These are phyloP conservation scores for Schwanniomyces pseudopolymorphus DNA, from an alignment of 805 yeast genomes.

Conservation along the genomic window DNA sequence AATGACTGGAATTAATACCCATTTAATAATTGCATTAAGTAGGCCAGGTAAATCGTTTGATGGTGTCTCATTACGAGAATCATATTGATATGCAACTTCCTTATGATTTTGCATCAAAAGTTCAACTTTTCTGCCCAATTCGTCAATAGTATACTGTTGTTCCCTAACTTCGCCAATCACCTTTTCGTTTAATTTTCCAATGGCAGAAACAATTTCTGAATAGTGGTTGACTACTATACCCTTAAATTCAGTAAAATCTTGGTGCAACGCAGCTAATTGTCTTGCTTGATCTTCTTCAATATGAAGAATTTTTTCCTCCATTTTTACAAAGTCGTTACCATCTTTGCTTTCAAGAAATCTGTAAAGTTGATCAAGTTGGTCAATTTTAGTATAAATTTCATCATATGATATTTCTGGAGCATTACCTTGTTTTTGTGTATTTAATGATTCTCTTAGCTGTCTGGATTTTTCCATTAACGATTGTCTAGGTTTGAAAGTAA, in stretches of 20 bases:
- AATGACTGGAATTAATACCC: slow-evolving; percentile 43
- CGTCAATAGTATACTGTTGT: slow-evolving; percentile 35
- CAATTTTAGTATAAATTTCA: background rate
- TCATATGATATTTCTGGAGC: background rate
- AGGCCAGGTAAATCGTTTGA: slow-evolving; percentile 17
- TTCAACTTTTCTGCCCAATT: slow-evolving; percentile 37
- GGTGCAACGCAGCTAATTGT: slow-evolving; percentile 16
- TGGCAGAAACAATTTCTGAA: slow-evolving; percentile 28
- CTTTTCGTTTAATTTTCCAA: slow-evolving; percentile 32
- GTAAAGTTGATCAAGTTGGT: background rate
- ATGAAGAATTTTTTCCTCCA: slow-evolving; percentile 9
- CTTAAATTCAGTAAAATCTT: slow-evolving; percentile 25
- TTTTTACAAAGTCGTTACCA: background rate
- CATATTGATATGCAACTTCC: slow-evolving; percentile 32
- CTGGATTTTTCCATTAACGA: slow-evolving; percentile 38
- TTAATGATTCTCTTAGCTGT: slow-evolving; percentile 16
- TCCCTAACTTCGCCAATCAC: slow-evolving; percentile 43
- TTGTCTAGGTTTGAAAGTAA: slow-evolving; percentile 24
- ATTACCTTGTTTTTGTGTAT: slow-evolving; percentile 4
- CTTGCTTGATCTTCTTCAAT: slow-evolving; percentile 14
- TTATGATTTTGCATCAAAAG: slow-evolving; percentile 40
- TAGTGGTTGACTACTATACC: slow-evolving; percentile 27
- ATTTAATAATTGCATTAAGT: slow-evolving; percentile 26
- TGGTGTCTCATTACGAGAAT: slow-evolving; percentile 8
- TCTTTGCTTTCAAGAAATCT: background rate